A percentile compares a stretch with the other conserved stretches of the same genome.
Evolutionary conservation across 345 rosid genomes (phyloP).

Genomic region (Noccaea bulbosa): DNA sequence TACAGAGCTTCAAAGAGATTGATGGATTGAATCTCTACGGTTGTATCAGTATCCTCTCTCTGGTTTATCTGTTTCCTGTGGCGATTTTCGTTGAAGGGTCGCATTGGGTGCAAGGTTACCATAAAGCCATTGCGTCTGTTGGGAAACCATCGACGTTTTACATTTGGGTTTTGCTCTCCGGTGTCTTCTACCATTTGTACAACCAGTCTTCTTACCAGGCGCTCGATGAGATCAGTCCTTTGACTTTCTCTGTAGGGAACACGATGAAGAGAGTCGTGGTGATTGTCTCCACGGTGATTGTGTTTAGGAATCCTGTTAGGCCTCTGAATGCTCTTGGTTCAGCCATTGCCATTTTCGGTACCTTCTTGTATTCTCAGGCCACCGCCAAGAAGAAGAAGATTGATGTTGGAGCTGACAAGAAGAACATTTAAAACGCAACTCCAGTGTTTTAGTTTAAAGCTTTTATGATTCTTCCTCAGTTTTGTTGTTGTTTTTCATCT

Average conservation of each 20-base stretch:
- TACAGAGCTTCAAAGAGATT: slow-evolving; percentile 84
- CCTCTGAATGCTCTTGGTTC: slow-evolving; percentile 94
- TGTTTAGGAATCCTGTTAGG: slow-evolving; percentile 91
- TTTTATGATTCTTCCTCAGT: slow-evolving; percentile 18
- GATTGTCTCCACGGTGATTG: slow-evolving; percentile 84
- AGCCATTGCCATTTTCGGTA: slow-evolving; percentile 81
- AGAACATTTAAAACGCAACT: slow-evolving; percentile 32
- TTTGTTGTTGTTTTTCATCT: slow-evolving; percentile 27
- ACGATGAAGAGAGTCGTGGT: slow-evolving; percentile 97
- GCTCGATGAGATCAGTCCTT: slow-evolving; percentile 91
- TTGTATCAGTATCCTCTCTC: slow-evolving; percentile 73
- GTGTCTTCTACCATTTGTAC: slow-evolving; percentile 85
- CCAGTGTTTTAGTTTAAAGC: neutral
- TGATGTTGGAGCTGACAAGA: slow-evolving; percentile 47
- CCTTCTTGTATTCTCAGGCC: slow-evolving; percentile 89
- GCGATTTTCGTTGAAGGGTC: slow-evolving; percentile 87
- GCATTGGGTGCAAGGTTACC: slow-evolving; percentile 88
- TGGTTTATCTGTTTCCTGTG: slow-evolving; percentile 80
- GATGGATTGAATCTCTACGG: slow-evolving; percentile 90
- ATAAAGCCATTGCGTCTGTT: slow-evolving; percentile 67
- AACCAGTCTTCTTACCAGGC: slow-evolving; percentile 97
- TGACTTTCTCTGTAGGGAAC: slow-evolving; percentile 88
- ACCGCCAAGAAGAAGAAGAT: slow-evolving; percentile 66
- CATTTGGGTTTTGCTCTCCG: slow-evolving; percentile 89
- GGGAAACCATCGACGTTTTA: slow-evolving; percentile 75